A percentile compares a stretch with the other conserved stretches of the same genome.
Conservation (phyloP, 495 filamentous ascomycete genomes). For the Hypoxylon crocopeplum region DNA sequence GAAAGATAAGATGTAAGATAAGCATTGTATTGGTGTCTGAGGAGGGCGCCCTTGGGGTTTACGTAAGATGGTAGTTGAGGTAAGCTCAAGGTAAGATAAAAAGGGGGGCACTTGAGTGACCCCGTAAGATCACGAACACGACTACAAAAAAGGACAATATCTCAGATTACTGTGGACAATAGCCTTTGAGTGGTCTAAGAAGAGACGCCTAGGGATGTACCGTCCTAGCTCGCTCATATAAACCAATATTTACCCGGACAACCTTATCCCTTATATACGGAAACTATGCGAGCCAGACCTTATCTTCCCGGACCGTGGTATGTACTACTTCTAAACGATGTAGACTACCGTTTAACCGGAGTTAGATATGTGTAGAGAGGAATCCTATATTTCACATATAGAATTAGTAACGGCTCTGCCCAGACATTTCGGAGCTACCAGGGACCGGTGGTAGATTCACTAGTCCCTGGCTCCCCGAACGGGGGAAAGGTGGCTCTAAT, state of each 20-base stretch:
- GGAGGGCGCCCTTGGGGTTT: no score
- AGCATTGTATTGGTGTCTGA: no score
- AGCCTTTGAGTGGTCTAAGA: no score
- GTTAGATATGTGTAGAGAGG: constrained; percentile 31
- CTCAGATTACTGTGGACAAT: no score
- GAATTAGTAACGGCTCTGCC: not conserved
- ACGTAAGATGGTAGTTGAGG: no score
- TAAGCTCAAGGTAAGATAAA: no score
- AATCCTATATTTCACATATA: constrained; percentile 9
- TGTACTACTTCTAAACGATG: not conserved
- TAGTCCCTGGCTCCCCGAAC: not conserved
- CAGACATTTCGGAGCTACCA: not conserved
- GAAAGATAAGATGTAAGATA: no score
- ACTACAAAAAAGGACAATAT: no score
- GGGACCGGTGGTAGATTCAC: not conserved
- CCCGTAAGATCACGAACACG: no score
- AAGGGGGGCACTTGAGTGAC: no score
- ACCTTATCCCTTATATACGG: not conserved
- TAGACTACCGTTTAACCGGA: constrained; percentile 25
- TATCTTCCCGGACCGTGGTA: not conserved
- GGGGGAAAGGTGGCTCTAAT: not conserved
- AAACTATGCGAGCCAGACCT: not conserved
- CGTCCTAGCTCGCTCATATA: not conserved
- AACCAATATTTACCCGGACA: not conserved
- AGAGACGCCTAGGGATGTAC: no score